These are phyloP conservation scores for Omphalea diandra DNA, from an alignment of 441 rosid genomes.

Conservation along the genomic window DNA sequence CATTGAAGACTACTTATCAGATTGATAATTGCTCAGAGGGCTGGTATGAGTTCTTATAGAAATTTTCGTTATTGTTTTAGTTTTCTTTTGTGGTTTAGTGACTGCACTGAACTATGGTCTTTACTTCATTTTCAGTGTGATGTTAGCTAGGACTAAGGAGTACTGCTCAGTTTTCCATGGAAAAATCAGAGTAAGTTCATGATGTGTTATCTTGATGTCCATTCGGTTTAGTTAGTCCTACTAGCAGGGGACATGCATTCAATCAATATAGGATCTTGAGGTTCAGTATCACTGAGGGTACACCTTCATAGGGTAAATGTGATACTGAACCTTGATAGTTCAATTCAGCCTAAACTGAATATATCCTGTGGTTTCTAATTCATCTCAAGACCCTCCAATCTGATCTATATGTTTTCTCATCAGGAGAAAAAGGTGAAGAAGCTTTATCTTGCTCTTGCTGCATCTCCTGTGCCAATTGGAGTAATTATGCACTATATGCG, in stretches of 20 bases:
- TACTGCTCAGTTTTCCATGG: slow-evolving; percentile 74
- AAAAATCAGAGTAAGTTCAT: slow-evolving; percentile 61
- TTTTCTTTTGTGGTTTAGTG: slow-evolving; percentile 5
- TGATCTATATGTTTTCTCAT: slow-evolving; percentile 6
- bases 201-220: neutral
- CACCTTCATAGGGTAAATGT: neutral
- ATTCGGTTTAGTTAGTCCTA: neutral
- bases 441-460: slow-evolving; percentile 80
- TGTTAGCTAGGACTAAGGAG: slow-evolving; percentile 72
- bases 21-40: slow-evolving; percentile 96
- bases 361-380: neutral
- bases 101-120: slow-evolving; percentile 14
- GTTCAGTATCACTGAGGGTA: neutral
- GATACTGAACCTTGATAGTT: neutral
- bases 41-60: slow-evolving; percentile 45
- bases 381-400: slow-evolving; percentile 3
- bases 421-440: slow-evolving; percentile 82
- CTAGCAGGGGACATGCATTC: too few relatives aligned
- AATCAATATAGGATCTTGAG: neutral
- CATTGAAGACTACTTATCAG: slow-evolving; percentile 85
- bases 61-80: slow-evolving; percentile 6
- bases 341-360: neutral
- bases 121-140: slow-evolving; percentile 57
- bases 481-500: slow-evolving; percentile 85
- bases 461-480: slow-evolving; percentile 70